phyloP scores from a whole-genome alignment of 805 yeast species.

The Monosporozyma yasuniensis region DNA sequence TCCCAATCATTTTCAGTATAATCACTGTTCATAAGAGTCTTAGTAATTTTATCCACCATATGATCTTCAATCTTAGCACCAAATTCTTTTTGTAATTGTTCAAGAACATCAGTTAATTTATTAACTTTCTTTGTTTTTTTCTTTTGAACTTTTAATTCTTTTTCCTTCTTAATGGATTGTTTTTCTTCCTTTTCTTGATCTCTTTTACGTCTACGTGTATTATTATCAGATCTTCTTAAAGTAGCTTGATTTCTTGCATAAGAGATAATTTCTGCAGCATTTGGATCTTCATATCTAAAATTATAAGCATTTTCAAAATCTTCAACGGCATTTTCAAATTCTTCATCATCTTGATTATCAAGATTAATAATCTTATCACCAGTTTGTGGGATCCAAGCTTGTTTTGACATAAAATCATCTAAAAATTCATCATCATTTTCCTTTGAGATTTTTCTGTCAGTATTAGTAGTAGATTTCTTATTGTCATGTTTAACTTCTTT shows the following conservation, averaged over 20 bases:
- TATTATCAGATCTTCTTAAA: slow-evolving; percentile 67
- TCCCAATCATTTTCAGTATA: slow-evolving; percentile 93
- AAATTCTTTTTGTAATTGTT: slow-evolving; percentile 35
- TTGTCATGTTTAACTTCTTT: slow-evolving; percentile 34
- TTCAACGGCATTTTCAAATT: slow-evolving; percentile 88
- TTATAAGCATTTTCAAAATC: slow-evolving; percentile 87
- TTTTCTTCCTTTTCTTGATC: slow-evolving; percentile 54
- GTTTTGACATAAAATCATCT: slow-evolving; percentile 58
- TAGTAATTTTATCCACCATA: slow-evolving; percentile 59
- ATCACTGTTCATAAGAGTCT: slow-evolving; percentile 72
- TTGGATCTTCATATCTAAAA: slow-evolving; percentile 89
- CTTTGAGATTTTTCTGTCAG: slow-evolving; percentile 56
- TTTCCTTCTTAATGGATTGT: slow-evolving; percentile 42
- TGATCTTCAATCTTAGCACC: slow-evolving; percentile 45
- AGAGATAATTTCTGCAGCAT: slow-evolving; percentile 81
- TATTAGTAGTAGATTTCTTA: slow-evolving; percentile 17
- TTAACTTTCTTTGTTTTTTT: slow-evolving; percentile 70
- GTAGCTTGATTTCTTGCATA: slow-evolving; percentile 95
- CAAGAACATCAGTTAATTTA: slow-evolving; percentile 59
- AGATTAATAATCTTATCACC: slow-evolving; percentile 48
- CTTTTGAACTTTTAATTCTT: slow-evolving; percentile 54
- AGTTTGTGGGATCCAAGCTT: slow-evolving; percentile 83
- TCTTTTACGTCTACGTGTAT: slow-evolving; percentile 74
- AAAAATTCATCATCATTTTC: slow-evolving; percentile 61
- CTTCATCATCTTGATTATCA: slow-evolving; percentile 60